Evolutionary conservation across 2,329 filamentous ascomycete species (phyloP).

Genomic region (Cytospora leucostoma): DNA sequence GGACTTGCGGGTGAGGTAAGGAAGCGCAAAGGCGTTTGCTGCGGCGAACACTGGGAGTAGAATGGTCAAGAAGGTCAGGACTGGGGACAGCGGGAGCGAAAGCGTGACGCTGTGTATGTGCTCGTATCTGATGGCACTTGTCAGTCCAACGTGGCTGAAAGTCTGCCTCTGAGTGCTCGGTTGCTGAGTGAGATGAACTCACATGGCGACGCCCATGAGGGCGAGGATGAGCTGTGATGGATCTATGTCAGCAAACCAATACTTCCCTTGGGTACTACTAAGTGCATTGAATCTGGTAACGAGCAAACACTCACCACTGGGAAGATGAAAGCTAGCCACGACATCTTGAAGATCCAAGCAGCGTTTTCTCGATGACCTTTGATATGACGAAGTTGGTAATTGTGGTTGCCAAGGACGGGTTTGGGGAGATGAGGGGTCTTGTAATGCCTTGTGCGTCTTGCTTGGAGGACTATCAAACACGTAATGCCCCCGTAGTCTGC

Average conservation of each 20-base stretch:
- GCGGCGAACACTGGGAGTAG: constrained; percentile 45
- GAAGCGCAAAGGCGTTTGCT: constrained; percentile 41
- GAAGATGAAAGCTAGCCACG: constrained; percentile 6
- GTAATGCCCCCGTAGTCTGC: constrained; percentile 1
- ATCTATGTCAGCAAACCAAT: background rate
- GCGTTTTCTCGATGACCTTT: background rate
- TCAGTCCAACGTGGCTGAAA: constrained; percentile 6
- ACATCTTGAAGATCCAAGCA: background rate
- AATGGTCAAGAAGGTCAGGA: constrained; percentile 41
- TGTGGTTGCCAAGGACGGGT: background rate
- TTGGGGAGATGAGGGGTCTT: constrained; percentile 8
- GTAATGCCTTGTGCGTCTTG: background rate
- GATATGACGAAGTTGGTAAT: background rate
- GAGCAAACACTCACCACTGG: constrained; percentile 12
- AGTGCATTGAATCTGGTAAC: no score
- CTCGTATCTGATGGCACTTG: constrained; percentile 37
- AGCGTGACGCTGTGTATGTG: constrained; percentile 43
- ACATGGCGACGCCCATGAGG: constrained; percentile 32
- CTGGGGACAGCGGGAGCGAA: constrained; percentile 43
- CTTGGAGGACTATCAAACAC: background rate
- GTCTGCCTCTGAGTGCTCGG: background rate
- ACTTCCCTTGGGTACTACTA: background rate
- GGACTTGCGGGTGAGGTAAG: constrained; percentile 36
- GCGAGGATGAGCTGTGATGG: constrained; percentile 30
- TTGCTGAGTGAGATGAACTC: background rate